Evolutionary conservation across 1,284 basidiomycete genomes (phyloP), one percentile per base, ranked within the genome.

Genomic region (Vanrija pseudolonga): DNA sequence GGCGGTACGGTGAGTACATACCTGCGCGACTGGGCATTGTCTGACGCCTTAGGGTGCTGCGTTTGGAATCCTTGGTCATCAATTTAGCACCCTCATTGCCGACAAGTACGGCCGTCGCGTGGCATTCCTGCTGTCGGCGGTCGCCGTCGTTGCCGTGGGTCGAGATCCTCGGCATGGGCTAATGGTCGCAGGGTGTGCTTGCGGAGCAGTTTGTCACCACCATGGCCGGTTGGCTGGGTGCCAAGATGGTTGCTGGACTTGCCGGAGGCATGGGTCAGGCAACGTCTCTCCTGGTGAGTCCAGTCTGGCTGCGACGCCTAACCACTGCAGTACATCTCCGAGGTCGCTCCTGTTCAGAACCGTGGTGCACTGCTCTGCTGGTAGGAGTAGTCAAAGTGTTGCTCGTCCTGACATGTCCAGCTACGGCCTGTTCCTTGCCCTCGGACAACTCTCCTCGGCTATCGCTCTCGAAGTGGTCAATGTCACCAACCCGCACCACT

Each of bases 191-290:
- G 24, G 32, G 32, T 32, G 32, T 32, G 8, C 32, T 32, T 12
- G 32, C 14, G 2, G 32, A 32, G 32, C 32, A 32, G 32, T 32
- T 32, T 32, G 32, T 32, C 32, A 40, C n/a, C 6, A 40, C 39
- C 15, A 32, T 32, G 32, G 12, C 32, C 5, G 32, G 32, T 4
- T 32, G 32, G 32, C 53, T 69, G 7, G 46, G 59, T 5, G 67
- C 63, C 32, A 66, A 66, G 51, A 43, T 71, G 9, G 47, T 65
- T 17, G 57, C 61, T 5, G 69, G 69, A 20, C 45, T 62, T 3
- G 63, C 63, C 11, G 52, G 59, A 0, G 50, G 50, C 11, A 24
- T 53, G 38, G 14, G 17, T 4, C 26, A 17, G 14, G n/a, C 55
- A 3, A 28, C n/a, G 2, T 23, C 53, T n/a, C 49, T 37, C 36